These are phyloP conservation scores for Melanomma pulvis-pyrius DNA, from an alignment of 495 filamentous ascomycete genomes.

Conservation along the genomic window DNA sequence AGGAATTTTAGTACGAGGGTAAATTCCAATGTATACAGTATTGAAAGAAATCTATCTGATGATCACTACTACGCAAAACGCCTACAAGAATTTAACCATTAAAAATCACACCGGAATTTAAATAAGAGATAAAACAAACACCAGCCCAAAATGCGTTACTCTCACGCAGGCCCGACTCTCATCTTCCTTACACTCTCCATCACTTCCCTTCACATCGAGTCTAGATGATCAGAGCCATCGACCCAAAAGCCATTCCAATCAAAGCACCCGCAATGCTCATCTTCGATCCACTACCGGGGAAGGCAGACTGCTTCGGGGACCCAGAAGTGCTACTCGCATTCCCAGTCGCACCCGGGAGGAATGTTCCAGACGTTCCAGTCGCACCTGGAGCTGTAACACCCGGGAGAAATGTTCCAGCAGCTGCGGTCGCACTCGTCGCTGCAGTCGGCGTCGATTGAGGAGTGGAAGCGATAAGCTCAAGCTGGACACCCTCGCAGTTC, in stretches of 20 bases:
- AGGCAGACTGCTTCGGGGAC: background rate
- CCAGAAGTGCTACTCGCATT: background rate
- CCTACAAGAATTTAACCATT: no score
- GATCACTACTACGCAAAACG: no score
- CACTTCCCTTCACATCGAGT: background rate
- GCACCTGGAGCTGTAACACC: conserved; percentile 1
- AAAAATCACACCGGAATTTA: no score
- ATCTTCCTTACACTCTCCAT: background rate
- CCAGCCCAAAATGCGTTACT: background rate
- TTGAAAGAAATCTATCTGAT: no score
- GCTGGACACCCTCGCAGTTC: conserved; percentile 6
- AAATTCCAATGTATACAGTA: no score
- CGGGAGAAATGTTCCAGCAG: background rate
- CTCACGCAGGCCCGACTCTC: no score
- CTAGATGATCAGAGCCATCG: background rate
- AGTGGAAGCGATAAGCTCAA: background rate
- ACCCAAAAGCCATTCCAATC: background rate
- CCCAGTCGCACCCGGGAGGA: background rate
- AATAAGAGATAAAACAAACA: background rate
- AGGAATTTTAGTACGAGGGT: no score
- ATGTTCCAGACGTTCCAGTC: background rate
- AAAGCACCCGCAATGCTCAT: background rate
- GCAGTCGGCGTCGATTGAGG: background rate
- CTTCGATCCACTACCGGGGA: background rate
- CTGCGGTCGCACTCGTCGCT: background rate